These are phyloP conservation scores for Botryotinia narcissicola DNA, from an alignment of 2,329 filamentous ascomycete species.

Conservation along the genomic window DNA sequence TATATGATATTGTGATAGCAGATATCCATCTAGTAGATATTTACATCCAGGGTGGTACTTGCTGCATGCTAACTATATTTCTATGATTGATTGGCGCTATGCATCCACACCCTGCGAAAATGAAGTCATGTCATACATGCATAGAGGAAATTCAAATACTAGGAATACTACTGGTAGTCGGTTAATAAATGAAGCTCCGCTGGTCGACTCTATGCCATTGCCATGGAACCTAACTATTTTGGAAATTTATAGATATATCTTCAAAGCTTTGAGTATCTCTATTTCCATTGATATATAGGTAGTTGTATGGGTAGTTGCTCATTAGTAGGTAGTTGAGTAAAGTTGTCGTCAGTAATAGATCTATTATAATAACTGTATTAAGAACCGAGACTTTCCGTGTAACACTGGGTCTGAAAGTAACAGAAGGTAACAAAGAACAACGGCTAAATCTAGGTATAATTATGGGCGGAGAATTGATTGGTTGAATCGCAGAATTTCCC, in stretches of 20 bases:
- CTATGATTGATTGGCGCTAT: not conserved
- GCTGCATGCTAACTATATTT: not conserved
- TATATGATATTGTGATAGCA: not conserved
- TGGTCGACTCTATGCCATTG: not conserved
- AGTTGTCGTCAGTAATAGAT: not conserved
- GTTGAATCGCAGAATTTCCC: constrained; percentile 1
- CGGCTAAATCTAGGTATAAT: not conserved
- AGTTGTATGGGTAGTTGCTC: not conserved
- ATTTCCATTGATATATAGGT: not conserved
- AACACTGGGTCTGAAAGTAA: not conserved
- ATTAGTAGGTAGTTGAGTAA: not conserved
- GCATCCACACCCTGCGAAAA: not conserved
- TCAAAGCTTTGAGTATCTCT: not conserved
- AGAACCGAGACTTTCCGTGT: not conserved
- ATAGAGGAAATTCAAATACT: not conserved
- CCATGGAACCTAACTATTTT: not conserved
- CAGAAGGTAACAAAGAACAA: not conserved
- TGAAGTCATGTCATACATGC: not conserved
- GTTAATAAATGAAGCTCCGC: not conserved
- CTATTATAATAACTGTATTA: not conserved
- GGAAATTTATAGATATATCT: not conserved
- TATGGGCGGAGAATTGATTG: not conserved
- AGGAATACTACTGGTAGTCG: not conserved
- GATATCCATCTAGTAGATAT: not conserved
- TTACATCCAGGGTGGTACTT: not conserved